Evolutionary conservation across 2,329 filamentous ascomycete species (phyloP).

Genomic region (Cladosporium sp.): DNA sequence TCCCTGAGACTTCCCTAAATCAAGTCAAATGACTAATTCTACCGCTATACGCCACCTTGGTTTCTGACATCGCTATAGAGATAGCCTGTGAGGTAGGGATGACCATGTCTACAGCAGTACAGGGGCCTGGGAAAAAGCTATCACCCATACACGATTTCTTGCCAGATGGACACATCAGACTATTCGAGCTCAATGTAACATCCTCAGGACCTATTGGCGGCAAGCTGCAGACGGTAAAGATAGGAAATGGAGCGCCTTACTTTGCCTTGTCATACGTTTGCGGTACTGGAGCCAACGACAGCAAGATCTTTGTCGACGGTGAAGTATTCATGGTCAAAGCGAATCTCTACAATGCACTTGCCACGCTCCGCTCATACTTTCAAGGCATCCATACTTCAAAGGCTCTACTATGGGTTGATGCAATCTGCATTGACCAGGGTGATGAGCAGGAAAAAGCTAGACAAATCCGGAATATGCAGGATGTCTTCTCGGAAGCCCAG

Average conservation of each 20-base stretch:
- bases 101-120: not conserved
- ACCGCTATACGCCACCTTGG: not conserved
- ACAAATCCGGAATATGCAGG: not conserved
- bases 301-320: not conserved
- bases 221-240: not conserved
- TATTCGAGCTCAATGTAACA: not conserved
- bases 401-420: not conserved
- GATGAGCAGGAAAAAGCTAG: not conserved
- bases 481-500: not conserved
- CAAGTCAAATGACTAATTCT: not conserved
- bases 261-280: not conserved
- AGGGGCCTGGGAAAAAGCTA: not conserved
- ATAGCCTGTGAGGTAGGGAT: not conserved
- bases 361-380: not conserved
- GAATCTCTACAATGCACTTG: not conserved
- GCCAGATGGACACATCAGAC: not conserved
- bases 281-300: not conserved
- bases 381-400: not conserved
- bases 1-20: not conserved
- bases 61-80: not conserved
- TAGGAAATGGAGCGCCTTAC: not conserved
- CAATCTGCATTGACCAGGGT: not conserved
- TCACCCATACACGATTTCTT: not conserved
- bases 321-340: not conserved
- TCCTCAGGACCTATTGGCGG: not conserved